These are phyloP conservation scores for Abrus pulchellus DNA, from an alignment of 306 rosid species.

Conservation along the genomic window DNA sequence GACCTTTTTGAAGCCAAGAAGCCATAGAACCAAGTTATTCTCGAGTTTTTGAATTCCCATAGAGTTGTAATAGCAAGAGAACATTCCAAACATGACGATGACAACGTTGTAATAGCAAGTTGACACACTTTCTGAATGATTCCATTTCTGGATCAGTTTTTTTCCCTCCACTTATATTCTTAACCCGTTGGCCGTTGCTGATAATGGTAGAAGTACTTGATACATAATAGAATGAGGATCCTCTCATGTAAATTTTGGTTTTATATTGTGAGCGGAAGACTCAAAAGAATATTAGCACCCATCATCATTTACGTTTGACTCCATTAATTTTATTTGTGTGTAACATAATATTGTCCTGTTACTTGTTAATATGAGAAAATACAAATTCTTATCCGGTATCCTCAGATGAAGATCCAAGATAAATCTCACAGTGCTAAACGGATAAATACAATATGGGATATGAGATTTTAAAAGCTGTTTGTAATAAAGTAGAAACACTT, in stretches of 20 bases:
- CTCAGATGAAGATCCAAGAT: not conserved
- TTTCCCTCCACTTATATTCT: slow-evolving; percentile 1
- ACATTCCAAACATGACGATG: slow-evolving; percentile 36
- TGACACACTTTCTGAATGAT: not conserved
- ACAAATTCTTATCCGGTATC: not conserved
- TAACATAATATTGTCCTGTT: not conserved
- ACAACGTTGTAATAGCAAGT: slow-evolving; percentile 47
- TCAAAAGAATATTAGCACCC: not conserved
- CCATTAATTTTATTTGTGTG: not conserved
- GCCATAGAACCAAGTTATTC: slow-evolving; percentile 26
- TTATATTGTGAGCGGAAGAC: not conserved
- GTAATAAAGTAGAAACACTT: no score
- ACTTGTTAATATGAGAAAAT: not conserved
- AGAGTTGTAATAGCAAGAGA: slow-evolving; percentile 32
- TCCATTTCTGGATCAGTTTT: slow-evolving; percentile 22
- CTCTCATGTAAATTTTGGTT: not conserved
- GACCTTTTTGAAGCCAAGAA: slow-evolving; percentile 37
- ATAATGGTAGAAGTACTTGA: slow-evolving; percentile 8
- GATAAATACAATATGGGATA: no score
- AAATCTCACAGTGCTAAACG: not conserved
- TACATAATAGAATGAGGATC: not conserved
- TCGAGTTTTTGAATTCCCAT: slow-evolving; percentile 33
- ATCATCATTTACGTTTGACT: not conserved
- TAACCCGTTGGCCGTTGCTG: not conserved
- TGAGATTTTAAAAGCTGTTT: no score